These are phyloP conservation scores for Piedraia hortae DNA, from an alignment of 2,329 filamentous ascomycete genomes.

Conservation along the genomic window DNA sequence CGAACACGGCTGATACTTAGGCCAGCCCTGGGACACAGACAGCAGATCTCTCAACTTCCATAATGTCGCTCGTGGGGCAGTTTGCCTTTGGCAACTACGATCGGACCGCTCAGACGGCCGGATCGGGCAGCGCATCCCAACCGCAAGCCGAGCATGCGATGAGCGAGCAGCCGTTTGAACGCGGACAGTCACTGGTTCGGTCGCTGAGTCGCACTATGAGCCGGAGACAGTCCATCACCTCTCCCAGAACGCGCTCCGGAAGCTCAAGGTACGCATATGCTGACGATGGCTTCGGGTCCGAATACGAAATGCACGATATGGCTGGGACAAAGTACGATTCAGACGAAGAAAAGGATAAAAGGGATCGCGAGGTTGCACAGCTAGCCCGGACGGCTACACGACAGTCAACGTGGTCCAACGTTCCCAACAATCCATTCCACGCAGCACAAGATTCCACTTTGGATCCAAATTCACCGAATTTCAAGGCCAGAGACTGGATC, in stretches of 20 bases:
- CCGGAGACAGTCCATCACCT: slow-evolving; percentile 1
- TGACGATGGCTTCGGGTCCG: slow-evolving; percentile 7
- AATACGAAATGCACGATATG: slow-evolving; percentile 6
- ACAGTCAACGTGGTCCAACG: slow-evolving; percentile 12
- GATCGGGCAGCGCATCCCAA: slow-evolving; percentile 10
- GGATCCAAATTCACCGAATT: slow-evolving; percentile 20
- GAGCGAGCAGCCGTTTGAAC: slow-evolving; percentile 1
- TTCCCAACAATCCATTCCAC: slow-evolving; percentile 15
- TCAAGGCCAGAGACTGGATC: slow-evolving; percentile 22
- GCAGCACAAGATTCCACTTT: slow-evolving; percentile 17
- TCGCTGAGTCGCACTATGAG: slow-evolving; percentile 1
- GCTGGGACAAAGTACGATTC: slow-evolving; percentile 3
- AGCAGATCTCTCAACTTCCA: slow-evolving; percentile 1
- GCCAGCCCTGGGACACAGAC: too few species aligned
- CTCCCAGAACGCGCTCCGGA: slow-evolving; percentile 1
- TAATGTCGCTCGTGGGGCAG: slow-evolving; percentile 19
- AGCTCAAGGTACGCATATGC: slow-evolving; percentile 1
- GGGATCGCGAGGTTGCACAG: slow-evolving; percentile 11
- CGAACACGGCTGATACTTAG: too few species aligned
- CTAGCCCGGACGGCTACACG: slow-evolving; percentile 18
- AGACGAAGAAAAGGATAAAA: slow-evolving; percentile 3
- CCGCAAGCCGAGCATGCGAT: slow-evolving; percentile 4
- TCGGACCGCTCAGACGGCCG: slow-evolving; percentile 13
- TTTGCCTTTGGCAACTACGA: slow-evolving; percentile 17
- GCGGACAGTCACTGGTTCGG: slow-evolving; percentile 3